Percentiles rank a stretch among this genome's conserved stretches.
Evolutionary conservation across 345 rosid genomes (phyloP).

Genomic region (Syzygium aqueum): DNA sequence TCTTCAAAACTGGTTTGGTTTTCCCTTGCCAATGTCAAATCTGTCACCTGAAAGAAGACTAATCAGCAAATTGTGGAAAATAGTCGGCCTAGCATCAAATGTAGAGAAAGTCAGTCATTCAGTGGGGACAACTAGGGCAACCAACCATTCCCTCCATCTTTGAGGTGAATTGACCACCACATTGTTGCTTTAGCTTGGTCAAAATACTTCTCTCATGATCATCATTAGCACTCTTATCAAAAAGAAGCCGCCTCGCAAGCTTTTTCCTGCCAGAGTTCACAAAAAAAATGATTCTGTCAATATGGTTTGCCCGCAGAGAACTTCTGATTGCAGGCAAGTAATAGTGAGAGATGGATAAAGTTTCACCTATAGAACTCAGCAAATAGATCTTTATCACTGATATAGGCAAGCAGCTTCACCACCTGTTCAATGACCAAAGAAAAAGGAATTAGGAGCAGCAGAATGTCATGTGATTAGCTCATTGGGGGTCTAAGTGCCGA

Average conservation of each 20-base stretch:
- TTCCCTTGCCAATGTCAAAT: slow-evolving; percentile 67
- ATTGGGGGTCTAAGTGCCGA: background rate
- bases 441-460: background rate
- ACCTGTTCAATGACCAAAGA: slow-evolving; percentile 23
- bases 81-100: background rate
- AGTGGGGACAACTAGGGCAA: background rate
- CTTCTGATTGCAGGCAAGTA: background rate
- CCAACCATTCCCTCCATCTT: slow-evolving; percentile 85
- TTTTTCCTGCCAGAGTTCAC: slow-evolving; percentile 36
- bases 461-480: background rate
- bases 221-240: slow-evolving; percentile 59
- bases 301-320: background rate
- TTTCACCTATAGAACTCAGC: slow-evolving; percentile 55
- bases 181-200: slow-evolving; percentile 70
- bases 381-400: slow-evolving; percentile 63
- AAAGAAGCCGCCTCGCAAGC: slow-evolving; percentile 54
- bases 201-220: slow-evolving; percentile 68
- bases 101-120: background rate
- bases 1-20: slow-evolving; percentile 55
- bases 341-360: background rate
- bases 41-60: slow-evolving; percentile 36
- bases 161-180: slow-evolving; percentile 74
- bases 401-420: slow-evolving; percentile 65
- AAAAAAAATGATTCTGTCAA: background rate
- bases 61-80: background rate